phyloP scores from a whole-genome alignment of 2,329 filamentous ascomycete genomes.

The Colletotrichum somersetense region DNA sequence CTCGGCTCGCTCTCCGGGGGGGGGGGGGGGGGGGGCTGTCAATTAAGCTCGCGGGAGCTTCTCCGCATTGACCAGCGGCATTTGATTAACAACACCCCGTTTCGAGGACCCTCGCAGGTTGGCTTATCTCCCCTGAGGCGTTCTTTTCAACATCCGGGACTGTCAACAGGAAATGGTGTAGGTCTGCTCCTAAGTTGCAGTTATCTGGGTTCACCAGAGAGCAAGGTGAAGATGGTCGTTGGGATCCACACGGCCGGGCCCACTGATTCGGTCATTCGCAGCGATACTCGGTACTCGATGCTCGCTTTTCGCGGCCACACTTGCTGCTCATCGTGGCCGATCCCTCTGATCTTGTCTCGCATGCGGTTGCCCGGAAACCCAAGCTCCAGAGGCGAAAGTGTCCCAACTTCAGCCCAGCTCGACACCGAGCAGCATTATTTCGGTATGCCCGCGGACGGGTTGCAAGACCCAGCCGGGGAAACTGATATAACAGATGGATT shows the following conservation, averaged over 20 bases:
- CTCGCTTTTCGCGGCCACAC: constrained; percentile 2
- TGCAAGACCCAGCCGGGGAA: not conserved
- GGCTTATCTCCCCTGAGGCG: not conserved
- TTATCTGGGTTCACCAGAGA: not conserved
- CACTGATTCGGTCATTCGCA: not conserved
- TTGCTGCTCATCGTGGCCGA: not conserved
- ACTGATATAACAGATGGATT: too few species aligned
- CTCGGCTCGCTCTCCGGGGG: constrained; percentile 21
- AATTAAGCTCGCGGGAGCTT: not conserved
- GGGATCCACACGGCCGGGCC: not conserved
- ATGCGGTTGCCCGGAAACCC: constrained; percentile 22
- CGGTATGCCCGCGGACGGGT: not conserved
- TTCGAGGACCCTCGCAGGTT: not conserved
- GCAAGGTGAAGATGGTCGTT: not conserved
- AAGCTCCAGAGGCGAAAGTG: constrained; percentile 23
- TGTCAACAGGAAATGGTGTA: constrained; percentile 1
- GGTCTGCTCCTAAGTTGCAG: not conserved
- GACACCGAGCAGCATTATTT: not conserved
- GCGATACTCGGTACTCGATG: too few species aligned
- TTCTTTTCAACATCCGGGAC: not conserved
- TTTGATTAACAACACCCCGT: not conserved
- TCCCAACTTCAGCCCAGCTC: not conserved
- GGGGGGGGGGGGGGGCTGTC: not conserved
- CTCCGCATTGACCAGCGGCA: not conserved
- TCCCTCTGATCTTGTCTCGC: constrained; percentile 18